phyloP scores from a whole-genome alignment of 108 stramenopile species.

The Nannochloropsis gaditana region DNA sequence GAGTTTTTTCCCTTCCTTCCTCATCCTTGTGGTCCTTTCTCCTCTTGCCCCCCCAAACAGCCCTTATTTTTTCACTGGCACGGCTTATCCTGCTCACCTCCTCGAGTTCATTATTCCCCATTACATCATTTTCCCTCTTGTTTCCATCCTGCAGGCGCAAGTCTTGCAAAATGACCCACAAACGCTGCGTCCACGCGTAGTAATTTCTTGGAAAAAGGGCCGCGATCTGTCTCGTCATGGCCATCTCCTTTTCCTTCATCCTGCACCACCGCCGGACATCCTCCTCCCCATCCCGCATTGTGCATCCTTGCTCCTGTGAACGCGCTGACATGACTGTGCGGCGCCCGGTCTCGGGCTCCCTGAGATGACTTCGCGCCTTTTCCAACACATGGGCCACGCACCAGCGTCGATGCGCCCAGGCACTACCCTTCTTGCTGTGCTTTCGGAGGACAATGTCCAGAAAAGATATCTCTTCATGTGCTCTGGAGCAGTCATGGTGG shows the following conservation, averaged over 20 bases:
- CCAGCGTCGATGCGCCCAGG: constrained; percentile 46
- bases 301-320: no score
- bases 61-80: neutral
- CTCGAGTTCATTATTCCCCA: neutral
- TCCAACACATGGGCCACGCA: constrained; percentile 22
- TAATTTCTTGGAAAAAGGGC: constrained; percentile 46
- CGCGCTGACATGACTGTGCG: no score
- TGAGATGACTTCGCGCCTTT: neutral
- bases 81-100: neutral
- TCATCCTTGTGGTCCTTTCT: neutral
- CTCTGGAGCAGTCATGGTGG: neutral
- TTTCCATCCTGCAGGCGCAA: neutral
- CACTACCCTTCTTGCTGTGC: constrained; percentile 35
- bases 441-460: constrained; percentile 43
- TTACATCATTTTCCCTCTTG: neutral
- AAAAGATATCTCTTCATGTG: constrained; percentile 15
- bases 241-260: neutral
- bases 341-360: no score
- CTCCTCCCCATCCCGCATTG: no score
- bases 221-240: constrained; percentile 32
- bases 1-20: neutral
- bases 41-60: neutral
- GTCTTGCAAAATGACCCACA: constrained; percentile 26
- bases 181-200: constrained; percentile 48
- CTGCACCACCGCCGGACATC: neutral